These are phyloP conservation scores for Boletus pseudo-olivaceus DNA, from an alignment of 768 basidiomycete species.

Conservation along the genomic window DNA sequence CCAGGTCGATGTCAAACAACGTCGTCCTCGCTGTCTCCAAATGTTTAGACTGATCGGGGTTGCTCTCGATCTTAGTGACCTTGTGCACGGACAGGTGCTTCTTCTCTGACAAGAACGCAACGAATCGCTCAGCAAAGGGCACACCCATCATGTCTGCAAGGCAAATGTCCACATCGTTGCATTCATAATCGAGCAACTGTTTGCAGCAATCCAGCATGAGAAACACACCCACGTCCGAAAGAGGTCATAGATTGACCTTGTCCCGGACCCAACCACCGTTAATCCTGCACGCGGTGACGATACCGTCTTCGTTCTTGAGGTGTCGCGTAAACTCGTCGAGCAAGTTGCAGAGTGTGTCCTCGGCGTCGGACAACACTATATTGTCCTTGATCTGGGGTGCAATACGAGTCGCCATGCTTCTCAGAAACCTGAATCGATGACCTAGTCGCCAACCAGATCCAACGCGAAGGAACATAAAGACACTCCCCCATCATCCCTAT, in stretches of 20 bases:
- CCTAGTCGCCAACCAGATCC: slow-evolving; percentile 7
- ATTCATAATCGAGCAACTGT: slow-evolving; percentile 76
- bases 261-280: slow-evolving; percentile 99
- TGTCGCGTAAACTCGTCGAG: slow-evolving; percentile 72
- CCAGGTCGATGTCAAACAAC: slow-evolving; percentile 77
- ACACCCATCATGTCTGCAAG: slow-evolving; percentile 87
- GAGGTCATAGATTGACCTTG: slow-evolving; percentile 58
- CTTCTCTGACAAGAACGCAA: slow-evolving; percentile 44
- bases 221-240: slow-evolving; percentile 2
- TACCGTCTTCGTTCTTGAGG: slow-evolving; percentile 49
- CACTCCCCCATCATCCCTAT: neutral
- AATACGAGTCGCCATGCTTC: slow-evolving; percentile 33
- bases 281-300: slow-evolving; percentile 73
- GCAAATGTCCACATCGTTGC: slow-evolving; percentile 93
- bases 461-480: slow-evolving; percentile 4
- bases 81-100: slow-evolving; percentile 37
- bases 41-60: slow-evolving; percentile 97
- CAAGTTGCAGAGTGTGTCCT: slow-evolving; percentile 68
- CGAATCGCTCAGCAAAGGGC: slow-evolving; percentile 79
- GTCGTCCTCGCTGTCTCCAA: slow-evolving; percentile 90
- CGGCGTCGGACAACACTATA: slow-evolving; percentile 62
- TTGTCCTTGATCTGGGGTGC: slow-evolving; percentile 29
- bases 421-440: slow-evolving; percentile 1
- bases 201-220: slow-evolving; percentile 12
- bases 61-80: slow-evolving; percentile 83